Base-by-base conservation (phyloP, 2,329 filamentous ascomycete genomes). In the Phyllosticta paracitricarpa region DNA sequence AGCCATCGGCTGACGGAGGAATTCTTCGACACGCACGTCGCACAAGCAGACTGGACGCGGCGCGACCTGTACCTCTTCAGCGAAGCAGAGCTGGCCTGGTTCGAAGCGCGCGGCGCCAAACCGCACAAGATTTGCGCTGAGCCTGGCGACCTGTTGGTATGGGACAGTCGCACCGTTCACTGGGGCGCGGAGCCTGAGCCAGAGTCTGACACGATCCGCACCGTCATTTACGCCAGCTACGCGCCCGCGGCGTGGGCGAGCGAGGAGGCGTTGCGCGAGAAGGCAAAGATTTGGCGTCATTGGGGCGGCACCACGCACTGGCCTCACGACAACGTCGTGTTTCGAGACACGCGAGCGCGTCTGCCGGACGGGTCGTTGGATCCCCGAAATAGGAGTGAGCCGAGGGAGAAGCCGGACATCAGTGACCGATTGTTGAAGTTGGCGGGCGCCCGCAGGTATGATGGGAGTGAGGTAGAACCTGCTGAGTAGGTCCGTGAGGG, bases 61-160 rank as follows among this genome's bases (percentile, higher is more conserved):
- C 28, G 54, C 22, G 59, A 61, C 51, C 19, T 61, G 2, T 74
- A 65, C 57, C 69, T 70, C 19, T 74, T 68, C 61, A 70, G 68
- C 2, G 67, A 71, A 2, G 64, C 63, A 2, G 71, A 70, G 30
- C 71, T 75, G 58, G 68, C 73, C 30, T 79, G 76, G 76, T 77
- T 78, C 58, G 67, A 73, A 53, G 66, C 71, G 1, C 70, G 70
- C 10, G 77, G 76, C 3, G 72, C 71, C 58, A 69, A 73, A 61
- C 66, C 73, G 56, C 57, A 70, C 57, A 79, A 79, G 67, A 69
- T 78, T 9, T 69, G 69, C 56, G 71, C 72, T 9, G 76, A 76
- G 26, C 74, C 76, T 5, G 77, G 77, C 4, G 77, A 79, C 64
- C 68, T 79, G 61, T 68, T 80, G 3, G 66, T 81, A 1, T 79